Evolutionary conservation across 257 asterid genomes (phyloP), one percentile per base, ranked within the genome.

Genomic region (Solanum medicagineum): DNA sequence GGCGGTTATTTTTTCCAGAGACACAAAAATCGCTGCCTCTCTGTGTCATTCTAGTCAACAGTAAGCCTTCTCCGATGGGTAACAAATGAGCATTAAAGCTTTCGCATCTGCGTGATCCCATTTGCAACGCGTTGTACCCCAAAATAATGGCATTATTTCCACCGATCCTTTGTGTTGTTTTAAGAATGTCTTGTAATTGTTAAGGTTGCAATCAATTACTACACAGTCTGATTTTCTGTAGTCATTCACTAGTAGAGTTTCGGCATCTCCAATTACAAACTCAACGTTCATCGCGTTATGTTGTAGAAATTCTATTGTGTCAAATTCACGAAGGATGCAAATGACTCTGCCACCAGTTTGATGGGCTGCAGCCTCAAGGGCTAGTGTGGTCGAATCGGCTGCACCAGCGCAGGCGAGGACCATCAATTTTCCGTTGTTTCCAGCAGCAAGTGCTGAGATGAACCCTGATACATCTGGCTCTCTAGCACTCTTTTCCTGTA

Each of bases 371-470:
- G 92, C 94, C 24, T 84, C 90, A 36, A 94, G 87, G 79, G 98
- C 94, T 1, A 90, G 86, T 40, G 89, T 87, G 89, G 90, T 45
- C 9, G 91, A 89, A 15, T 90, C 93, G 0, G 91, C 91, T 0
- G 93, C 71, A 6, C 84, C 88, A 15, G 90, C 86, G 85, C 97
- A 91, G 0, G 93, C 97, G 0, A 92, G 86, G 19, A 91, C 93
- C 91, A 88, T 92, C 71, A 90, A 84, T 26, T 88, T 91, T 19
- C 89, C 92, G 12, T 90, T 94, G 90, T 91, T 92, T 7, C 97
- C 95, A 1, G 98, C 98, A 0, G 94, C 97, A 10, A 93, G 85
- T 44, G 98, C 95, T 1, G 98, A 93, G 15, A 94, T 93, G 93
- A 94, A 94, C 87, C 91, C 97, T 0, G 91, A 90, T 5, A 90